Base-by-base conservation (phyloP, 2,329 filamentous ascomycete species). In the Neonectria ditissima region DNA sequence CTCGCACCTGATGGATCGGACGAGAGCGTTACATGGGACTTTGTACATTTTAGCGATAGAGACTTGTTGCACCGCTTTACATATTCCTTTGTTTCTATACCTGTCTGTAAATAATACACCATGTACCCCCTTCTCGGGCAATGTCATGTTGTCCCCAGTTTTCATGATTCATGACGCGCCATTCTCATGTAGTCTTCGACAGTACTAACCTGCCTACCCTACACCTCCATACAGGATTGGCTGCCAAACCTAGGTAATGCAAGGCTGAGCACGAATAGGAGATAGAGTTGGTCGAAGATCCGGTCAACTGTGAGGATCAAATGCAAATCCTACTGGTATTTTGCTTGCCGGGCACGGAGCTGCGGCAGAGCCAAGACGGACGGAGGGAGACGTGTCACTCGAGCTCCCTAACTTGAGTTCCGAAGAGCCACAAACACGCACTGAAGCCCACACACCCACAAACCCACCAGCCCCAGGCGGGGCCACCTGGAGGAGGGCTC, bases 321-420 rank as follows among this genome's bases (percentile, higher is more conserved):
- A 50, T 22, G 14, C 3, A 39, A 26, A 26, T n/a, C 26, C 24
- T 32, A 18, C 7, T 20, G 14, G 28, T 30, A 26, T 22, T 4
- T 11, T 13, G 11, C 9, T 43, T 43, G 18, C 28, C n/a, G 9
- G 22, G 34, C 26, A 11, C 39, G n/a, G 20, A 48, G 24, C 9
- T 45, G 32, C 34, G 47, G n/a, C 37, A 26, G 28, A 3, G 16
- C 16, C 44, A 18, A 26, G 16, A 28, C 30, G 32, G 54, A 43
- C 44, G 32, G 20, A 32, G 26, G 55, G 32, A 50, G 20, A 37
- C 41, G 72, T 71, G 69, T 72, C 65, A 71, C 67, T 65, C 60
- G 44, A 59, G 34, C 22, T 50, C 20, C 32, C 44, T 62, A 51
- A 71, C 67, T 71, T 61, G 69, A 71, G 62, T 59, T 69, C 62